These are phyloP conservation scores for Acer campestre DNA, from an alignment of 345 rosid genomes.

Conservation along the genomic window DNA sequence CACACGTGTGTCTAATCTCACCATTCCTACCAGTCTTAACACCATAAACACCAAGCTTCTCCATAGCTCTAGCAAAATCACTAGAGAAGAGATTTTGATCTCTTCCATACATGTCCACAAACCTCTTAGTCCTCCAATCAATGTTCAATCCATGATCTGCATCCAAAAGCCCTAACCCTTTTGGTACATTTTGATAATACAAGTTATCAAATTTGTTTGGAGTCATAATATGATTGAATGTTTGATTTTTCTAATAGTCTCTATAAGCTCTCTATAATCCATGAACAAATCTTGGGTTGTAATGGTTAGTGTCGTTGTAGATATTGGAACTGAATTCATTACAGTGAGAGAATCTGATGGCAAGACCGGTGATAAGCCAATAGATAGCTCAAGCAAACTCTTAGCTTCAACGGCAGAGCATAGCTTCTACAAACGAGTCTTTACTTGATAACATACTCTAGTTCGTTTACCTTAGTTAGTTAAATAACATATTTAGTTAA, in stretches of 20 bases:
- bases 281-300: constrained; percentile 24
- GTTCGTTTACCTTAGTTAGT: too few species aligned
- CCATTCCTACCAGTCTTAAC: constrained; percentile 58
- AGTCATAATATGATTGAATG: constrained; percentile 57
- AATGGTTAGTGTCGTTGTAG: constrained; percentile 34
- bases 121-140: constrained; percentile 50
- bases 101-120: constrained; percentile 52
- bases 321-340: constrained; percentile 57
- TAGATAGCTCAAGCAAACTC: too few species aligned
- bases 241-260: constrained; percentile 34
- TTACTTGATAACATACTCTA: too few species aligned
- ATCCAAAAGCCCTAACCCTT: constrained; percentile 51
- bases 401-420: too few species aligned
- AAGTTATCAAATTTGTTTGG: constrained; percentile 83
- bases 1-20: constrained; percentile 19
- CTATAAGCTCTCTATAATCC: constrained; percentile 41
- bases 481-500: too few species aligned
- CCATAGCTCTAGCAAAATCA: constrained; percentile 53
- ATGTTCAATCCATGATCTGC: constrained; percentile 42
- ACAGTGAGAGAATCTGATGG: constrained; percentile 81
- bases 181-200: constrained; percentile 60
- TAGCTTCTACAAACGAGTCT: too few species aligned
- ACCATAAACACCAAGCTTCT: constrained; percentile 46
- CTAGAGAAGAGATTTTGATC: constrained; percentile 53
- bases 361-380: too few species aligned